Evolutionary conservation across 441 rosid genomes (phyloP).

Genomic region (Jatropha podagrica): DNA sequence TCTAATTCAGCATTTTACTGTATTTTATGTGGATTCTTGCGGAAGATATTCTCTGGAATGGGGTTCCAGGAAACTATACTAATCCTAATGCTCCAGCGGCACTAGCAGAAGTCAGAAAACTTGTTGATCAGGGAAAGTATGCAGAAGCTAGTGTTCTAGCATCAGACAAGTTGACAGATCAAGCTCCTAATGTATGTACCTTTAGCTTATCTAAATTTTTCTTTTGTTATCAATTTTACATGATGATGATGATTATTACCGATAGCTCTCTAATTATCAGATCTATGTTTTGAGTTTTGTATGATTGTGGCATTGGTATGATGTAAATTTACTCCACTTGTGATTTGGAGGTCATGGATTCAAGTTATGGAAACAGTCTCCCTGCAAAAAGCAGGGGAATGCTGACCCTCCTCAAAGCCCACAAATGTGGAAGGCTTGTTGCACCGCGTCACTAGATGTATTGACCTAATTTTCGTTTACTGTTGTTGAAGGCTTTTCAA

Average conservation of each 20-base stretch:
- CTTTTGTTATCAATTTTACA: neutral
- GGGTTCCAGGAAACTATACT: slow-evolving; percentile 69
- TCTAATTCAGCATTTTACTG: no score
- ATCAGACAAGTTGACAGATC: slow-evolving; percentile 54
- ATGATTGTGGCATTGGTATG: no score
- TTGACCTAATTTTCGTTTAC: slow-evolving; percentile 17
- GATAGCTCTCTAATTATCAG: neutral
- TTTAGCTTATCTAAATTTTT: neutral
- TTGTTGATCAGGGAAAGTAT: slow-evolving; percentile 60
- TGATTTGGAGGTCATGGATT: no score
- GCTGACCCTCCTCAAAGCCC: neutral
- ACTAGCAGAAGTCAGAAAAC: slow-evolving; percentile 63
- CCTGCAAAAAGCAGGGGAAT: no score
- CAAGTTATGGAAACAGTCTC: no score
- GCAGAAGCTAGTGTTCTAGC: slow-evolving; percentile 74
- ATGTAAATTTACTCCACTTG: no score
- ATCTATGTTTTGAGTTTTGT: no score
- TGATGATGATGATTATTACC: neutral
- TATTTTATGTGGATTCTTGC: slow-evolving; percentile 19
- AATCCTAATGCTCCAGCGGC: slow-evolving; percentile 66
- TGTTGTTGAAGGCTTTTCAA: slow-evolving; percentile 69
- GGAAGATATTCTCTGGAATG: slow-evolving; percentile 96
- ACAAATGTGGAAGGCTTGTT: no score
- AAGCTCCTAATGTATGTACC: slow-evolving; percentile 58
- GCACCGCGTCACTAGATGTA: no score